A percentile compares a stretch with the other conserved stretches of the same genome.
These are phyloP conservation scores for Eucalyptus curtisii DNA, from an alignment of 345 rosid genomes.

Conservation along the genomic window DNA sequence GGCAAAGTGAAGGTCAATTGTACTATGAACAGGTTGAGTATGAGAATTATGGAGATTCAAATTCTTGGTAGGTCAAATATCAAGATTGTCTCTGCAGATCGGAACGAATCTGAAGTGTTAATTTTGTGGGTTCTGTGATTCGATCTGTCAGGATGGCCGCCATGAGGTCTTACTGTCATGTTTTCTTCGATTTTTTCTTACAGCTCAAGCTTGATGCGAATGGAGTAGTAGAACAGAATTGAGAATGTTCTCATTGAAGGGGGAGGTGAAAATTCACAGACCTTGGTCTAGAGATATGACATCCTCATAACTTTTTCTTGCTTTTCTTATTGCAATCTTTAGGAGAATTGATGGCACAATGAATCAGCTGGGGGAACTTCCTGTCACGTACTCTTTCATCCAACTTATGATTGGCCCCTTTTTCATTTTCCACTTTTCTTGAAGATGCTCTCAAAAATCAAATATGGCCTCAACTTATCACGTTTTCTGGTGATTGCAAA, in stretches of 20 bases:
- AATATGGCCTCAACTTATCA: not conserved
- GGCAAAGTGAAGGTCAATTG: not conserved
- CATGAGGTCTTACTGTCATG: not conserved
- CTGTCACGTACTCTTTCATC: not conserved
- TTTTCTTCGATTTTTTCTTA: not conserved
- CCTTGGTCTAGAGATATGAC: not conserved
- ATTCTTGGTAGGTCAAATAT: not conserved
- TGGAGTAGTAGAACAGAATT: not conserved
- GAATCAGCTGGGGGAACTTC: not conserved
- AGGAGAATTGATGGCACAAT: not conserved
- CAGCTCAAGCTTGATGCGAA: not conserved
- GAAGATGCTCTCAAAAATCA: not conserved
- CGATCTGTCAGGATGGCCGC: not conserved
- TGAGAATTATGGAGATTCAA: not conserved
- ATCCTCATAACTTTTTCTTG: not conserved
- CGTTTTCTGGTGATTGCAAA: not conserved
- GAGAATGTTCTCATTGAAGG: not conserved
- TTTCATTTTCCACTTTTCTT: not conserved
- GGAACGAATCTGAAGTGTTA: not conserved
- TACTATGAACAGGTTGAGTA: not conserved
- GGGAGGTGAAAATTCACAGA: not conserved
- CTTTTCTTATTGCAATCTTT: fast-evolving
- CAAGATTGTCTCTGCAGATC: not conserved
- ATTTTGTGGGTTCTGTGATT: not conserved
- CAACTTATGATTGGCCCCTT: not conserved